Percentiles rank a stretch among this genome's conserved stretches.
phyloP scores from a whole-genome alignment of 805 yeast genomes.

The Cyberlindnera xishuangbannaensis region DNA sequence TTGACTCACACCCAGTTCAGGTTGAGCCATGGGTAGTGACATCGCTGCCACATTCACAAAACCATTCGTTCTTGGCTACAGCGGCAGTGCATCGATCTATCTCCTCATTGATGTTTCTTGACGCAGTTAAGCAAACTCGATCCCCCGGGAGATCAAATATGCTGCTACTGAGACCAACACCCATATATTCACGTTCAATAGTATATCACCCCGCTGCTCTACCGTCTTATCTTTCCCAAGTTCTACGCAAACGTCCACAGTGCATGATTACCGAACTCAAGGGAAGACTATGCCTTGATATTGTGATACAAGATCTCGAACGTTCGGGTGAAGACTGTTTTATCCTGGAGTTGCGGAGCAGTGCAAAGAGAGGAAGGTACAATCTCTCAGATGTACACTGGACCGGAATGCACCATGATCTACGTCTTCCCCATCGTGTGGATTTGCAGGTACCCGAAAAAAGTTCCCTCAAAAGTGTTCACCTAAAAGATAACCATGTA shows the following conservation, averaged over 20 bases:
- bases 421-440: slow-evolving; percentile 5
- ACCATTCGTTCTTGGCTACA: background rate
- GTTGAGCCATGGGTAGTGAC: slow-evolving; percentile 7
- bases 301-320: background rate
- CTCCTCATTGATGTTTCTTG: slow-evolving; percentile 9
- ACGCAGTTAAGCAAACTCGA: background rate
- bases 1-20: background rate
- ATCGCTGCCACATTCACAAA: background rate
- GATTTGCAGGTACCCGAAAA: slow-evolving; percentile 1
- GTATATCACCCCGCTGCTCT: slow-evolving; percentile 8
- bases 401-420: slow-evolving; percentile 7
- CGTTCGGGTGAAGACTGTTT: background rate
- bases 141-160: slow-evolving; percentile 1
- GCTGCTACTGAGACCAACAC: slow-evolving; percentile 3
- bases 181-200: slow-evolving; percentile 1
- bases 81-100: slow-evolving; percentile 6
- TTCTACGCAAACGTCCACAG: background rate
- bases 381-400: slow-evolving; percentile 4
- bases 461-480: background rate
- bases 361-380: background rate
- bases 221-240: slow-evolving; percentile 1
- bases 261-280: background rate
- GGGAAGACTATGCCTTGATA: background rate
- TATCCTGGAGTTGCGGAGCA: background rate
- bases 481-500: background rate